These are phyloP conservation scores for Colletotrichum graminicola DNA, from an alignment of 2,329 filamentous ascomycete species.

Conservation along the genomic window DNA sequence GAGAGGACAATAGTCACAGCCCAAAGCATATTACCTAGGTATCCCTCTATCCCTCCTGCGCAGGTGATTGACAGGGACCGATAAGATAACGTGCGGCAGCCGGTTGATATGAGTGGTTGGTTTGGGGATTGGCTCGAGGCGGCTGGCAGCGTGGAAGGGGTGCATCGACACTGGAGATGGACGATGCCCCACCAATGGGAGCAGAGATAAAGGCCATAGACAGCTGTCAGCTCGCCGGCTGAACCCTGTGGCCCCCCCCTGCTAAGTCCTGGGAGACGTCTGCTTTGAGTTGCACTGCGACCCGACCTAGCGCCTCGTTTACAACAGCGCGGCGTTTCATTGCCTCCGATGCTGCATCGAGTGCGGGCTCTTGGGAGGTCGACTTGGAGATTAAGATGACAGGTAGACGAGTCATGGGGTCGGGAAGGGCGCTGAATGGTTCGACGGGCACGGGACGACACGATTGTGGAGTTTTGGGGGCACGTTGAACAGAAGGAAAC, in stretches of 20 bases:
- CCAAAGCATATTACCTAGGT: background rate
- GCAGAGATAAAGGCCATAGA: constrained; percentile 33
- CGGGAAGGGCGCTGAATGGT: constrained; percentile 32
- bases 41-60: constrained; percentile 1
- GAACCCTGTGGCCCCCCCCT: constrained; percentile 34
- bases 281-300: constrained; percentile 27
- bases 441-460: constrained; percentile 7
- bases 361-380: constrained; percentile 38
- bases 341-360: constrained; percentile 23
- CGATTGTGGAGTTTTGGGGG: constrained; percentile 8
- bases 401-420: constrained; percentile 37
- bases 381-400: constrained; percentile 32
- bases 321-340: constrained; percentile 34
- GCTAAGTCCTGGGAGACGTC: constrained; percentile 25
- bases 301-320: constrained; percentile 24
- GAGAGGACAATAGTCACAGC: constrained; percentile 18
- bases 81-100: constrained; percentile 42
- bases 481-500: constrained; percentile 20
- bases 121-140: constrained; percentile 18
- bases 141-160: constrained; percentile 10
- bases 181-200: constrained; percentile 31
- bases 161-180: constrained; percentile 33
- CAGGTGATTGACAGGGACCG: constrained; percentile 37
- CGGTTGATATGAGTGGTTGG: constrained; percentile 37
- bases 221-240: constrained; percentile 18